phyloP scores from a whole-genome alignment of 768 basidiomycete genomes.

The Xanthoconium stramineum region DNA sequence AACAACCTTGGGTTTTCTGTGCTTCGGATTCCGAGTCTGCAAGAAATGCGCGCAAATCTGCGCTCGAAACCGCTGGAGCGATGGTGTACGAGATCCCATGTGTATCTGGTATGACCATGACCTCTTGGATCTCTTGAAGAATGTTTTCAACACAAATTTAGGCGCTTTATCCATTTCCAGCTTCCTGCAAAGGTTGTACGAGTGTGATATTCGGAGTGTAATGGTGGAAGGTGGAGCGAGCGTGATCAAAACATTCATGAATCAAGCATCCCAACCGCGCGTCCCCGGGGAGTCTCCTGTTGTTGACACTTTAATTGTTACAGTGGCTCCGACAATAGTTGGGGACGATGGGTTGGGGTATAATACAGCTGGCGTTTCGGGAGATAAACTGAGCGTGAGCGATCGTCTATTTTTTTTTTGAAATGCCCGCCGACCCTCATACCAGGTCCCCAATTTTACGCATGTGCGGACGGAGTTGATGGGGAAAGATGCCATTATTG shows the following conservation, averaged over 20 bases:
- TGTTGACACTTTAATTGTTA: constrained; percentile 77
- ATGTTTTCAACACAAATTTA: constrained; percentile 10
- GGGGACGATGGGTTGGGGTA: constrained; percentile 71
- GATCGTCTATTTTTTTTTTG: neutral
- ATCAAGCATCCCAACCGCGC: constrained; percentile 8
- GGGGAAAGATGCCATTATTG: constrained; percentile 34
- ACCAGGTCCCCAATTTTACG: constrained; percentile 24
- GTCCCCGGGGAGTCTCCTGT: constrained; percentile 21
- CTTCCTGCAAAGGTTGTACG: constrained; percentile 52
- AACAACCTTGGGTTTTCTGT: constrained; percentile 74
- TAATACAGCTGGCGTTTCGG: constrained; percentile 31
- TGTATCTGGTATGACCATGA: constrained; percentile 34
- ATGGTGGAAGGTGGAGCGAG: constrained; percentile 97
- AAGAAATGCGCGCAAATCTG: constrained; percentile 34
- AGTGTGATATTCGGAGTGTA: constrained; percentile 60
- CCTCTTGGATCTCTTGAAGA: neutral
- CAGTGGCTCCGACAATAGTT: constrained; percentile 82
- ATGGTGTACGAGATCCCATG: constrained; percentile 51
- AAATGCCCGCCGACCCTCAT: neutral
- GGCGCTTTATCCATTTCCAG: constrained; percentile 42
- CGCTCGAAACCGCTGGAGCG: constrained; percentile 66
- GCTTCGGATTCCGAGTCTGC: constrained; percentile 13
- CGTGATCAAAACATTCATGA: constrained; percentile 59
- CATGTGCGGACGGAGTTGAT: constrained; percentile 29
- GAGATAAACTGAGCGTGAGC: constrained; percentile 19